Evolutionary conservation across 176 grass and related monocot genomes (phyloP), one percentile per base, ranked within the genome.

Genomic region (Oropetium thomaeum): DNA sequence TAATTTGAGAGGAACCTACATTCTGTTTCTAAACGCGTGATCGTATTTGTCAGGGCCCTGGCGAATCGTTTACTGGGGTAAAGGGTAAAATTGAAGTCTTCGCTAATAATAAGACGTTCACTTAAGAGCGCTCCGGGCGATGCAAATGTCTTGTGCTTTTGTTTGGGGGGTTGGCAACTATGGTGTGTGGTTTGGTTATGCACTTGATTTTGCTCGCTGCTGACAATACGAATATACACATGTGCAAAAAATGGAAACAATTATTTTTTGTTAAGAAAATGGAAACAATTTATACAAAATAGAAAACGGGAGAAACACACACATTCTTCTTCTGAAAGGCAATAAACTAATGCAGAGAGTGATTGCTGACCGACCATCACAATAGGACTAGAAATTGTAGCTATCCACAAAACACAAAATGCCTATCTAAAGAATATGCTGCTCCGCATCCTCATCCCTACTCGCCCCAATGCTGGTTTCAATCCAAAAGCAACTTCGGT

Each of bases 391-490:
- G 41, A 28, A 54, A 31, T 14, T 42, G 35, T 58, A 42, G 63
- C 75, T 83, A 75, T 79, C 80, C 86, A 74, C 69, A 79, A 79
- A 28, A 28, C 79, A 28, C 79, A 68, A 83, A 83, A 74, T 62
- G 68, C 68, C 68, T 42, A 57, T 17, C 48, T 51, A 74, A 76
- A 81, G 22, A 83, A 83, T 69, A 79, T 74, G 67, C 22, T 64
- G 62, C 62, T 74, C 59, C 34, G 8, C 62, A 80, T 69, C 75
- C 42, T 62, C 75, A 74, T 83, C 75, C 75, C 29, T 67, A 73
- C 61, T 29, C 43, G 67, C n/a, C 38, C 44, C 66, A 79, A 75
- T 70, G 62, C 20, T 73, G 52, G 79, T 71, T 74, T 75, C 11
- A 82, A 86, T 79, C 67, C 11, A 67, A 90, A 89, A 82, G 78